Evolutionary conservation across 2,329 filamentous ascomycete species (phyloP).

Genomic region (Trematosphaeria pertusa): DNA sequence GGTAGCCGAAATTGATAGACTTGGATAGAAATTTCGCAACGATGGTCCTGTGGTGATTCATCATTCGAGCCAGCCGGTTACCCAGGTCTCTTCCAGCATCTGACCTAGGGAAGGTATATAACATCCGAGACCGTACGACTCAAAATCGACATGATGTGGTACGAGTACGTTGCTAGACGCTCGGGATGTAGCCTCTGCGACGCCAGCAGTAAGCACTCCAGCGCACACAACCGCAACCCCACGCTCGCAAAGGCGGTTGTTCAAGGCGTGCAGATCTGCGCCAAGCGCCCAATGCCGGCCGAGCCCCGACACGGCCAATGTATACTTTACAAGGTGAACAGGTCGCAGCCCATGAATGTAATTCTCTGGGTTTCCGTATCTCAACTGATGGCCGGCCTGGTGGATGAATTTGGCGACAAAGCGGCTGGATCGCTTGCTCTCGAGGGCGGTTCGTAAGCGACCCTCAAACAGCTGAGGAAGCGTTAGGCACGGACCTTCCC

Average conservation of each 20-base stretch:
- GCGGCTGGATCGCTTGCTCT: constrained; percentile 11
- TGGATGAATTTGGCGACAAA: constrained; percentile 13
- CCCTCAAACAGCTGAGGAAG: constrained; percentile 12
- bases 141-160: constrained; percentile 11
- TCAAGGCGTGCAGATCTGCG: constrained; percentile 14
- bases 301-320: constrained; percentile 8
- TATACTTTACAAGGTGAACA: constrained; percentile 16
- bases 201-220: constrained; percentile 7
- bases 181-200: neutral
- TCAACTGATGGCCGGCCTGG: constrained; percentile 12
- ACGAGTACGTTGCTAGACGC: constrained; percentile 2
- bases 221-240: constrained; percentile 12
- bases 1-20: no score
- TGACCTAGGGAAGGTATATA: constrained; percentile 9
- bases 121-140: constrained; percentile 14
- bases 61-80: constrained; percentile 14
- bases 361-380: constrained; percentile 1
- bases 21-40: no score
- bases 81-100: constrained; percentile 10
- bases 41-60: no score
- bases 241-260: constrained; percentile 6
- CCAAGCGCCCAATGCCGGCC: constrained; percentile 14
- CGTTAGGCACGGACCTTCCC: constrained; percentile 10
- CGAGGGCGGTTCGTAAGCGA: constrained; percentile 5
- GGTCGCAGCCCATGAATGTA: constrained; percentile 7